These are phyloP conservation scores for Cochlearia excelsa DNA, from an alignment of 345 rosid genomes.

Conservation along the genomic window DNA sequence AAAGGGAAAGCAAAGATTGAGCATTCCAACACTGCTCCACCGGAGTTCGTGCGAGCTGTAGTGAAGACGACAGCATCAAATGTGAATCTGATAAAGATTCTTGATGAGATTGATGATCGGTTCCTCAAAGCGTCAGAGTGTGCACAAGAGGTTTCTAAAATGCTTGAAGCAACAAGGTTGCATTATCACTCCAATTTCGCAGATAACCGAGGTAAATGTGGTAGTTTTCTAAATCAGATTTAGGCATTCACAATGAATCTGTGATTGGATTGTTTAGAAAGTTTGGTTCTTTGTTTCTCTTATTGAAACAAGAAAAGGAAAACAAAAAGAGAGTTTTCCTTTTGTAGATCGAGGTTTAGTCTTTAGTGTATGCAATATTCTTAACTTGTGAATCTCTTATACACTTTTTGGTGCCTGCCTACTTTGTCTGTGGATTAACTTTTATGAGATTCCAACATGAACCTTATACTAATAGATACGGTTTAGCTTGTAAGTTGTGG, in stretches of 20 bases:
- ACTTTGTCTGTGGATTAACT: no score
- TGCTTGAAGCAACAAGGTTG: conserved; percentile 87
- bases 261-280: not conserved
- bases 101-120: conserved; percentile 72
- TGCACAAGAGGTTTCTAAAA: conserved; percentile 80
- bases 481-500: not conserved
- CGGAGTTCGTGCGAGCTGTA: conserved; percentile 43
- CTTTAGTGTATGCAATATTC: no score
- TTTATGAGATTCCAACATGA: no score
- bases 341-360: no score
- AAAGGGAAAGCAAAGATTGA: conserved; percentile 47
- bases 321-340: no score
- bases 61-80: conserved; percentile 29
- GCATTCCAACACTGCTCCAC: conserved; percentile 61
- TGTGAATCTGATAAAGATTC: conserved; percentile 61
- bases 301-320: no score
- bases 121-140: conserved; percentile 79
- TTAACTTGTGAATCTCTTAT: no score
- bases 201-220: conserved; percentile 62
- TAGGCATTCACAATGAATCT: no score
- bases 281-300: not conserved
- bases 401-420: no score
- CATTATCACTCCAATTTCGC: conserved; percentile 97
- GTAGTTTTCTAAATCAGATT: no score
- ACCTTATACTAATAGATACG: no score